A percentile compares a stretch with the other conserved stretches of the same genome.
Conservation (phyloP, 352 stramenopile species). For the Phytophthora litchii region DNA sequence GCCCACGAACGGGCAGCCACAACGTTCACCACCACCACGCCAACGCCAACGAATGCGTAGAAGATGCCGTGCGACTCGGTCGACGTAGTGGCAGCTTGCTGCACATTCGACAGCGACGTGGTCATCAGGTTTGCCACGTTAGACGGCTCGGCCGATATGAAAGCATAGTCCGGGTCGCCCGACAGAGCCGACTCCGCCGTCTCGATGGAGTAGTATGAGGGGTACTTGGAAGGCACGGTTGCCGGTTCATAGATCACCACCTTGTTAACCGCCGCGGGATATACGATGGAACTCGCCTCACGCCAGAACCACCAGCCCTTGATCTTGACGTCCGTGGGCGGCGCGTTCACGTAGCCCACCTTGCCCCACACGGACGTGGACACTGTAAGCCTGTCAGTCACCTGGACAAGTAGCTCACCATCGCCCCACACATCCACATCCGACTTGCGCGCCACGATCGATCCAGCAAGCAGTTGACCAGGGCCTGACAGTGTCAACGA, state of each 20-base stretch:
- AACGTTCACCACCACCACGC: conserved; percentile 46
- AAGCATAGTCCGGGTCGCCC: conserved; percentile 41
- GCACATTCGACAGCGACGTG: conserved; percentile 39
- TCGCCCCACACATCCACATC: conserved; percentile 53
- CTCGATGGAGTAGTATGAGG: conserved; percentile 40
- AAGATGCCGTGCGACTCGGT: conserved; percentile 33
- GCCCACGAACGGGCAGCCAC: conserved; percentile 51
- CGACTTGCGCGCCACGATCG: conserved; percentile 45
- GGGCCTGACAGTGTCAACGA: conserved; percentile 55
- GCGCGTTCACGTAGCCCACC: conserved; percentile 54
- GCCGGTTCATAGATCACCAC: conserved; percentile 38
- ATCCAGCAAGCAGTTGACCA: conserved; percentile 52
- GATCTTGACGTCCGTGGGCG: conserved; percentile 48
- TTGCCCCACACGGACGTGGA: conserved; percentile 57
- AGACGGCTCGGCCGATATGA: conserved; percentile 23
- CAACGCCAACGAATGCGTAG: conserved; percentile 46
- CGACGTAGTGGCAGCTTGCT: conserved; percentile 20
- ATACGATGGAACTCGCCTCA: conserved; percentile 45
- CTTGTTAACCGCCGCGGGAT: conserved; percentile 45
- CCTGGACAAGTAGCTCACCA: conserved; percentile 54
- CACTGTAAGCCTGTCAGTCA: conserved; percentile 50
- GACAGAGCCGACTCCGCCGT: conserved; percentile 33
- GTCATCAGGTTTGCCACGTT: conserved; percentile 25
- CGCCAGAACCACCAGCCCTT: conserved; percentile 67
- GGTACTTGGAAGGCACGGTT: conserved; percentile 33